phyloP scores from a whole-genome alignment of 345 rosid genomes.

The Brassica rapa region DNA sequence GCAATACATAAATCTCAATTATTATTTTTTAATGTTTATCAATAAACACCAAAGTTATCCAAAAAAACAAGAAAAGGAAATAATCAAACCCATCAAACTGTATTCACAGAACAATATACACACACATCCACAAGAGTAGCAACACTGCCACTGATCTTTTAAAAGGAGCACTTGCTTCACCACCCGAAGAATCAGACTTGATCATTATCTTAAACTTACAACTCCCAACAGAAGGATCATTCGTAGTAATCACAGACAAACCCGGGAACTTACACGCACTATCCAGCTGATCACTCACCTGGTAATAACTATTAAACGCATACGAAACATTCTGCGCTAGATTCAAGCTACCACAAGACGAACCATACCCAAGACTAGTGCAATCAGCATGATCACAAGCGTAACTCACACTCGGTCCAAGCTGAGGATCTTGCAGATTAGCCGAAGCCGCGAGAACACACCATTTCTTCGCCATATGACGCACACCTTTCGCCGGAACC shows the following conservation, averaged over 20 bases:
- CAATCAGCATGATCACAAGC: slow-evolving; percentile 71
- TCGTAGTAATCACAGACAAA: slow-evolving; percentile 43
- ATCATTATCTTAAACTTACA: slow-evolving; percentile 66
- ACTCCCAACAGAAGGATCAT: slow-evolving; percentile 56
- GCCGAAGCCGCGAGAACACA: slow-evolving; percentile 54
- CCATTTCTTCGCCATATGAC: slow-evolving; percentile 55
- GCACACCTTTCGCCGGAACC: slow-evolving; percentile 50
- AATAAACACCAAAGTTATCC: slow-evolving; percentile 30
- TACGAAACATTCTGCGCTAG: slow-evolving; percentile 57
- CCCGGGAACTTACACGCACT: slow-evolving; percentile 61
- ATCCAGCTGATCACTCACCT: slow-evolving; percentile 56
- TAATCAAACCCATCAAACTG: slow-evolving; percentile 6
- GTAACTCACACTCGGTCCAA: slow-evolving; percentile 60
- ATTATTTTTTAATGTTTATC: slow-evolving; percentile 9
- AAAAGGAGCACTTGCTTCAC: slow-evolving; percentile 11
- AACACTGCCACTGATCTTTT: slow-evolving; percentile 16
- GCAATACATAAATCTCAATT: slow-evolving; percentile 27
- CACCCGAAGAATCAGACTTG: slow-evolving; percentile 25
- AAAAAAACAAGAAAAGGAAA: slow-evolving; percentile 15
- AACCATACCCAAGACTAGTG: slow-evolving; percentile 62
- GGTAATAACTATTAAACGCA: slow-evolving; percentile 69
- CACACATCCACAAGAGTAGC: slow-evolving; percentile 25
- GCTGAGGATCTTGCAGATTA: slow-evolving; percentile 51
- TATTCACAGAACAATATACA: slow-evolving; percentile 42
- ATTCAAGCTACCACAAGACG: slow-evolving; percentile 54